phyloP scores from a whole-genome alignment of 345 rosid genomes.

The Trapa incisa region DNA sequence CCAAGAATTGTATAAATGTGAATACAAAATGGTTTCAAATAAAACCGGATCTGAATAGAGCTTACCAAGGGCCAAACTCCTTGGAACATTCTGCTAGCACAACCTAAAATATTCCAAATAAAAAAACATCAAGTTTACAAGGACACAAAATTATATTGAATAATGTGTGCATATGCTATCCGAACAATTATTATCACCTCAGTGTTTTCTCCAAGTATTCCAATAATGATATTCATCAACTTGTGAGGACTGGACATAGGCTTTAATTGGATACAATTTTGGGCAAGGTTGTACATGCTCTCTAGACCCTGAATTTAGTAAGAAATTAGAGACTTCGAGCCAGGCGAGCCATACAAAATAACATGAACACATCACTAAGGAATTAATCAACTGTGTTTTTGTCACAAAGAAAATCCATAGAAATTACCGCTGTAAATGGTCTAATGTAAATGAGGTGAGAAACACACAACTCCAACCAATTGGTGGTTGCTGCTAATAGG shows the following conservation, averaged over 20 bases:
- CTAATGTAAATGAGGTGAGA: conserved; percentile 71
- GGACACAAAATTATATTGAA: background rate
- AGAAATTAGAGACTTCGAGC: background rate
- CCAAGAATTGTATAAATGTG: background rate
- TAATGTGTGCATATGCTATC: background rate
- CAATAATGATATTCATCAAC: conserved; percentile 54
- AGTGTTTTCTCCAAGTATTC: conserved; percentile 78
- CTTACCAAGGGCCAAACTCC: conserved; percentile 95
- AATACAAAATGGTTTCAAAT: background rate
- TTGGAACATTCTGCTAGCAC: conserved; percentile 85
- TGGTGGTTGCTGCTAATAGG: conserved; percentile 48
- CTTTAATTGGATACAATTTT: conserved; percentile 70
- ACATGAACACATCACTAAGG: background rate
- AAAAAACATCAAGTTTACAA: background rate
- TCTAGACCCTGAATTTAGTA: conserved; percentile 57
- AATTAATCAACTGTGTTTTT: background rate
- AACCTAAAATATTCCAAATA: conserved; percentile 32
- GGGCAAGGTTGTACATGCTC: conserved; percentile 76
- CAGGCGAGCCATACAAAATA: background rate
- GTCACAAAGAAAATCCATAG: conserved; percentile 3
- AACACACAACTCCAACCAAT: conserved; percentile 75
- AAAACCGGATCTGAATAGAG: conserved; percentile 1
- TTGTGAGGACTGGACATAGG: conserved; percentile 49
- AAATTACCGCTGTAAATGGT: conserved; percentile 70
- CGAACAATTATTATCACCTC: conserved; percentile 41